phyloP scores from a whole-genome alignment of 805 yeast genomes.

The Myxozyma udenii region DNA sequence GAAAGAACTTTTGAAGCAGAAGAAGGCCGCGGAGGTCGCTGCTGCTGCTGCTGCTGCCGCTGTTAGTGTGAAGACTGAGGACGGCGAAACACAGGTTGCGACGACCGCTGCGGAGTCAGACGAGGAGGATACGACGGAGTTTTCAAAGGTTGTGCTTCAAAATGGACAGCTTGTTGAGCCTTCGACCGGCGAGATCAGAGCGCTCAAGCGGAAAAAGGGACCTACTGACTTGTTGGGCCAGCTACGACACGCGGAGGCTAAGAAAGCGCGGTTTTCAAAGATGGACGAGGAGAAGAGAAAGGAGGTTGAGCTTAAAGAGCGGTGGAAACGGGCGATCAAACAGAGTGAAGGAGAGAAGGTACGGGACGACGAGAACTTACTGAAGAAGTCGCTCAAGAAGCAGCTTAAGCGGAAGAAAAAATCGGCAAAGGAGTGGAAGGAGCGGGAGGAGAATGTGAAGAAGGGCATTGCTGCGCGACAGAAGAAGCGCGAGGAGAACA shows the following conservation, averaged over 20 bases:
- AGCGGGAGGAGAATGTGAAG: slow-evolving; percentile 75
- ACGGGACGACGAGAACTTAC: slow-evolving; percentile 83
- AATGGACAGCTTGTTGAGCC: slow-evolving; percentile 80
- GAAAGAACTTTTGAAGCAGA: slow-evolving; percentile 41
- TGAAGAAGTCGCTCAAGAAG: slow-evolving; percentile 79
- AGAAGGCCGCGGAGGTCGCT: slow-evolving; percentile 43
- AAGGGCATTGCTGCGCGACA: slow-evolving; percentile 70
- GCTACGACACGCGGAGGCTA: slow-evolving; percentile 67
- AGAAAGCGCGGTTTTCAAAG: slow-evolving; percentile 58
- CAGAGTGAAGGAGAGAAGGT: slow-evolving; percentile 86
- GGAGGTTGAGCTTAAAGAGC: slow-evolving; percentile 62
- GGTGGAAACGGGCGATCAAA: slow-evolving; percentile 80
- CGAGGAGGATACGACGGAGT: slow-evolving; percentile 52
- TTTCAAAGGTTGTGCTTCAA: slow-evolving; percentile 74
- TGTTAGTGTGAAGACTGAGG: slow-evolving; percentile 23
- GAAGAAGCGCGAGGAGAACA: slow-evolving; percentile 88
- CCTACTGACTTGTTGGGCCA: slow-evolving; percentile 87
- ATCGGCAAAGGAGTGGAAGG: slow-evolving; percentile 89
- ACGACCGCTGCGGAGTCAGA: slow-evolving; percentile 30
- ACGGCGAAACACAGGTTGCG: slow-evolving; percentile 4
- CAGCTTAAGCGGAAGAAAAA: slow-evolving; percentile 79
- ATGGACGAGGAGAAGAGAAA: slow-evolving; percentile 61
- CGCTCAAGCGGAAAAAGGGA: slow-evolving; percentile 64
- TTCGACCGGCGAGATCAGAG: slow-evolving; percentile 56
- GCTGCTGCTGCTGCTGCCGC: slow-evolving; percentile 41